phyloP scores from a whole-genome alignment of 768 basidiomycete genomes.

The Macrolepiota albuminosa region DNA sequence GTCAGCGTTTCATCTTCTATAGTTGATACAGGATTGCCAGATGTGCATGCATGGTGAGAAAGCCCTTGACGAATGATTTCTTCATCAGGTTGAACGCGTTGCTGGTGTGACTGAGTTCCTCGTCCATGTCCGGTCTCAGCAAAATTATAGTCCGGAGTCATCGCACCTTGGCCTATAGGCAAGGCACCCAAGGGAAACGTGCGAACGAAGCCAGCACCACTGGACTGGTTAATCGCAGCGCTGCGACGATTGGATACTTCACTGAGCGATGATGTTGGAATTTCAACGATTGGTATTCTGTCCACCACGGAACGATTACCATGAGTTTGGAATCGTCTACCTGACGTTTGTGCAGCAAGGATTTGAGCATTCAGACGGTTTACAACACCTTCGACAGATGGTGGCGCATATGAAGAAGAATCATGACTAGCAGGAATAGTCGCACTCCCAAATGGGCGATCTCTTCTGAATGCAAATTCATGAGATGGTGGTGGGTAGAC shows the following conservation, averaged over 20 bases:
- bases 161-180: slow-evolving; percentile 40
- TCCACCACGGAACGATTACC: slow-evolving; percentile 33
- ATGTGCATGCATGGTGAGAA: slow-evolving; percentile 1
- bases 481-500: slow-evolving; percentile 25
- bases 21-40: background rate
- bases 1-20: slow-evolving; percentile 3
- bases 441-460: slow-evolving; percentile 24
- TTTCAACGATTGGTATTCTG: slow-evolving; percentile 58
- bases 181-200: slow-evolving; percentile 36
- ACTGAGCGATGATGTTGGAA: slow-evolving; percentile 53
- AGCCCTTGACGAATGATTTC: slow-evolving; percentile 6
- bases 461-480: slow-evolving; percentile 31
- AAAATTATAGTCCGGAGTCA: slow-evolving; percentile 70
- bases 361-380: slow-evolving; percentile 33
- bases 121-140: slow-evolving; percentile 77
- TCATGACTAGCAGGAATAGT: slow-evolving; percentile 17
- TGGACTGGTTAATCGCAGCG: slow-evolving; percentile 46
- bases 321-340: slow-evolving; percentile 28
- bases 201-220: slow-evolving; percentile 55
- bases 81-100: slow-evolving; percentile 6
- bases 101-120: slow-evolving; percentile 26
- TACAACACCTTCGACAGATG: slow-evolving; percentile 27
- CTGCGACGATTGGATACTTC: slow-evolving; percentile 57
- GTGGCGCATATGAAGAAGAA: slow-evolving; percentile 16
- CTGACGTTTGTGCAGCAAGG: slow-evolving; percentile 26